Evolutionary conservation across 441 rosid species (phyloP).

Genomic region (Pelargonium australe): DNA sequence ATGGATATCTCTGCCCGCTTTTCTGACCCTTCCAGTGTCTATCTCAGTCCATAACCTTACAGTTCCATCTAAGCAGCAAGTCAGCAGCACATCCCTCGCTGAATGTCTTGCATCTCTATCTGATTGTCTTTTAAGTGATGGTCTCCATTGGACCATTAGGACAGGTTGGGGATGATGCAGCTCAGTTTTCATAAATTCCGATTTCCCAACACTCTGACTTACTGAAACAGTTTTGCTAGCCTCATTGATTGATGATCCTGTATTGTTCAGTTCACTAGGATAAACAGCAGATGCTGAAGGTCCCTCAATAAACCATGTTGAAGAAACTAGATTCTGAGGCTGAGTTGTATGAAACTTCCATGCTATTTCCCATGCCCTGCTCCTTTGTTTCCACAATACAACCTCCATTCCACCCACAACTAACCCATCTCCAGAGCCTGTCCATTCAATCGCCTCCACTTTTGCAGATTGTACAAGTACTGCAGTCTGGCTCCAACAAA

Average conservation of each 20-base stretch:
- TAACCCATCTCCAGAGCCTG: constrained; percentile 85
- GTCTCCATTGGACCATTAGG: constrained; percentile 83
- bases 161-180: constrained; percentile 72
- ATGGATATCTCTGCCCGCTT: constrained; percentile 40
- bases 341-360: constrained; percentile 58
- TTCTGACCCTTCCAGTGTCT: constrained; percentile 57
- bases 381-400: constrained; percentile 74
- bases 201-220: constrained; percentile 38
- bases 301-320: constrained; percentile 75
- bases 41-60: constrained; percentile 85
- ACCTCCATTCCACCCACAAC: constrained; percentile 69
- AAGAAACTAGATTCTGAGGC: constrained; percentile 74
- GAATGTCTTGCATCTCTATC: constrained; percentile 29
- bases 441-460: constrained; percentile 85
- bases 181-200: constrained; percentile 40
- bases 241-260: constrained; percentile 28
- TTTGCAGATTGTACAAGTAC: constrained; percentile 60
- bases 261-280: constrained; percentile 28
- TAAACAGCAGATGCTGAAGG: constrained; percentile 64
- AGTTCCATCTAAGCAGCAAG: constrained; percentile 89
- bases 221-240: constrained; percentile 48
- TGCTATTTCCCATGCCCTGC: constrained; percentile 79
- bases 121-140: constrained; percentile 36
- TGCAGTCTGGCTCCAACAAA: constrained; percentile 98
- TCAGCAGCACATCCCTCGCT: constrained; percentile 52